phyloP scores from a whole-genome alignment of 192 early-diverging fungal genomes.

The Phlyctochytrium bullatum region DNA sequence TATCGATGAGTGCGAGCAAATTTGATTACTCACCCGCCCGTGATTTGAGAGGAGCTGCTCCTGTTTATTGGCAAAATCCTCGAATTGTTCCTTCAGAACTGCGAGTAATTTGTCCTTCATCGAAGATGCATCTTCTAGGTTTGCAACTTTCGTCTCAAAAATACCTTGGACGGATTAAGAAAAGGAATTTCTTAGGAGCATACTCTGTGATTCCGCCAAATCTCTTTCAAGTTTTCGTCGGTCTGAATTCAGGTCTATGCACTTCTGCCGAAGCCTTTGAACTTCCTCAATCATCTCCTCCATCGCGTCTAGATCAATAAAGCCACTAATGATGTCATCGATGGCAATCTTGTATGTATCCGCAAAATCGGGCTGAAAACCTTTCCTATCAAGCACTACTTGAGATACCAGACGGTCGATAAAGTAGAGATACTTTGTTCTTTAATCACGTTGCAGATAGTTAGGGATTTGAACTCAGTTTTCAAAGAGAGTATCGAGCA shows the following conservation, averaged over 20 bases:
- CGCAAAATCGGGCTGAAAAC: slow-evolving; percentile 34
- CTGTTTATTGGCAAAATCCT: neutral
- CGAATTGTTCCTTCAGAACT: neutral
- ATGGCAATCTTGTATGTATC: slow-evolving; percentile 38
- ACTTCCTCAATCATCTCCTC: slow-evolving; percentile 29
- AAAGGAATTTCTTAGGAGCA: neutral
- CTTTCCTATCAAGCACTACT: slow-evolving; percentile 41
- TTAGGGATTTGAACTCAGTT: too few relatives aligned
- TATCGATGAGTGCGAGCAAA: too few relatives aligned
- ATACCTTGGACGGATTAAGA: neutral
- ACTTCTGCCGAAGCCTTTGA: slow-evolving; percentile 14
- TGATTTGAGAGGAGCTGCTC: too few relatives aligned
- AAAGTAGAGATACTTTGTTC: slow-evolving; percentile 33
- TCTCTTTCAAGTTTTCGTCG: slow-evolving; percentile 20
- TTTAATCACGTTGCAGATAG: slow-evolving; percentile 13
- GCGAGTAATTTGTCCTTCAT: neutral
- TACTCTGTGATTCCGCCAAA: neutral
- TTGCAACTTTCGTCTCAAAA: neutral
- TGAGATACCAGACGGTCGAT: slow-evolving; percentile 38
- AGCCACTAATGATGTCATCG: slow-evolving; percentile 35
- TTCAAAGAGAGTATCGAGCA: neutral
- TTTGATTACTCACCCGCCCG: too few relatives aligned
- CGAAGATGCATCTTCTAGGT: neutral
- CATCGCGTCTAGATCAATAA: slow-evolving; percentile 27
- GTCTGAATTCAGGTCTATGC: slow-evolving; percentile 8